A percentile compares a stretch with the other conserved stretches of the same genome.
These are phyloP conservation scores for Spizellomyces punctatus DNA, from an alignment of 192 early-diverging fungal species.

Conservation along the genomic window DNA sequence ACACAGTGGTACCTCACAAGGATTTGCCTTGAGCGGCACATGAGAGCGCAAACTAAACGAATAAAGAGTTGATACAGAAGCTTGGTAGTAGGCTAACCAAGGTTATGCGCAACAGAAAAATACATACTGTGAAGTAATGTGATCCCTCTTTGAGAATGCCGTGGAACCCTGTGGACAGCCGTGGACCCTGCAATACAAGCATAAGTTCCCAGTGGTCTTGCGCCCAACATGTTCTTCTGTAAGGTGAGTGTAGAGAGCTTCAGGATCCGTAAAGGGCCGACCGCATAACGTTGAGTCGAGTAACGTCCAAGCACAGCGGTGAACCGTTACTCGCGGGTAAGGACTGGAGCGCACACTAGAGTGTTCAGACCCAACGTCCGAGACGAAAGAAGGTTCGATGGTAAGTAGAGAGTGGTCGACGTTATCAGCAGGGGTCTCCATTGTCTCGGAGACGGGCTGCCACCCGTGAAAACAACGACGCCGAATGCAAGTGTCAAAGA, in stretches of 20 bases:
- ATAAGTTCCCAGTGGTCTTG: constrained; percentile 86
- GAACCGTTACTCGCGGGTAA: constrained; percentile 7
- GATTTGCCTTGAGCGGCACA: constrained; percentile 84
- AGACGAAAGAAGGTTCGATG: not conserved
- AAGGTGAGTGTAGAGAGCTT: constrained; percentile 85
- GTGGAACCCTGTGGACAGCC: constrained; percentile 66
- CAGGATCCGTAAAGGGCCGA: constrained; percentile 46
- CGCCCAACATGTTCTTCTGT: constrained; percentile 87
- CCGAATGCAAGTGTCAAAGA: too few relatives aligned
- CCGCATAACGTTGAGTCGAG: constrained; percentile 17
- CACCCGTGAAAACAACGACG: too few relatives aligned
- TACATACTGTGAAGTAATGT: constrained; percentile 79
- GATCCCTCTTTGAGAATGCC: constrained; percentile 79
- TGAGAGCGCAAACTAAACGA: constrained; percentile 71
- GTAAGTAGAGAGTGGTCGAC: not conserved
- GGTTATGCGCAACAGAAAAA: constrained; percentile 13
- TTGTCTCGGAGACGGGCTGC: too few relatives aligned
- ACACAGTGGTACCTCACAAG: constrained; percentile 46
- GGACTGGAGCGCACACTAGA: constrained; percentile 25
- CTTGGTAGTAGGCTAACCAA: not conserved
- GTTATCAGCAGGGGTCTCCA: too few relatives aligned
- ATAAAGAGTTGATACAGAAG: not conserved
- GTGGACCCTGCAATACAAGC: constrained; percentile 77
- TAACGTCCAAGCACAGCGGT: constrained; percentile 20
- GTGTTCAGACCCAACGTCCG: constrained; percentile 11